phyloP scores from a whole-genome alignment of 2,329 filamentous ascomycete genomes.

The Myriosclerotinia curreyana region DNA sequence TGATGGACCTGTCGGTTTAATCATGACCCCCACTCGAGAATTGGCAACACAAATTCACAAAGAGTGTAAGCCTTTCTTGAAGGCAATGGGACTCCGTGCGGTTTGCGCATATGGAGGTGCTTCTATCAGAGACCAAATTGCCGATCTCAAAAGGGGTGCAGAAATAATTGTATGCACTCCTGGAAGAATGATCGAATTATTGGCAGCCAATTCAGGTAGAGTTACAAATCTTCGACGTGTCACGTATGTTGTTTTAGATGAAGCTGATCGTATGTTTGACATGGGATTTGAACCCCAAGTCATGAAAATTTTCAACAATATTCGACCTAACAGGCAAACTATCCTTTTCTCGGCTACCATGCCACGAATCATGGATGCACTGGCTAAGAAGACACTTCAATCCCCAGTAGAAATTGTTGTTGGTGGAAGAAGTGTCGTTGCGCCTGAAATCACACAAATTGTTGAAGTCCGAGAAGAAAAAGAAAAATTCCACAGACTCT shows the following conservation, averaged over 20 bases:
- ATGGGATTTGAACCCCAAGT: slow-evolving; percentile 99
- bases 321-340: slow-evolving; percentile 88
- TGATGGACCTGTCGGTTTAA: slow-evolving; percentile 83
- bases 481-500: slow-evolving; percentile 76
- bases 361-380: slow-evolving; percentile 84
- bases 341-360: slow-evolving; percentile 97
- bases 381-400: slow-evolving; percentile 83
- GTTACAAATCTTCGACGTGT: slow-evolving; percentile 88
- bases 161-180: slow-evolving; percentile 95
- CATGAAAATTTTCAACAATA: slow-evolving; percentile 90
- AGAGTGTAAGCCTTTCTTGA: slow-evolving; percentile 92
- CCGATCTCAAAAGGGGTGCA: slow-evolving; percentile 89
- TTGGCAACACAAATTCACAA: slow-evolving; percentile 89
- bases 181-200: slow-evolving; percentile 90
- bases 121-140: slow-evolving; percentile 96
- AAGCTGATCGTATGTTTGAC: slow-evolving; percentile 98
- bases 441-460: slow-evolving; percentile 87
- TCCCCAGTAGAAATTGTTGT: slow-evolving; percentile 90
- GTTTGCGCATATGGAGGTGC: slow-evolving; percentile 94
- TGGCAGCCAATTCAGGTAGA: slow-evolving; percentile 89
- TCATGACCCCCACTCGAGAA: slow-evolving; percentile 93
- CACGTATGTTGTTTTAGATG: slow-evolving; percentile 92
- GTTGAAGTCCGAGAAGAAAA: slow-evolving; percentile 83
- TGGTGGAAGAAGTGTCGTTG: slow-evolving; percentile 82
- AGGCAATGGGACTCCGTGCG: slow-evolving; percentile 76